Conservation (phyloP, 495 filamentous ascomycete species). For the Penicillium robsamsonii region DNA sequence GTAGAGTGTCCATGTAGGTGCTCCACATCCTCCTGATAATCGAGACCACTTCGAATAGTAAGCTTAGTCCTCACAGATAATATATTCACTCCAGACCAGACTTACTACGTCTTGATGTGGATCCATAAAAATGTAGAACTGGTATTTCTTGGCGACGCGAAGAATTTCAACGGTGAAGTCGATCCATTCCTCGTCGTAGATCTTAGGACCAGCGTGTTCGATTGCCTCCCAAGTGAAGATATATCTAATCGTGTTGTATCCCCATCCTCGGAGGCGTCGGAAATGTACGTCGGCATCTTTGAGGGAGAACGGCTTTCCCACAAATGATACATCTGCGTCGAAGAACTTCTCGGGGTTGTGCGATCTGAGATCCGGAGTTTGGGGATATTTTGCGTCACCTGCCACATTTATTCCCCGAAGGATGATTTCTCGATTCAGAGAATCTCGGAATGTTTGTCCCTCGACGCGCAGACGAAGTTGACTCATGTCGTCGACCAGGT, state of each 20-base stretch:
- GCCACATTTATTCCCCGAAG: conserved; percentile 70
- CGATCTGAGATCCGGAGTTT: conserved; percentile 74
- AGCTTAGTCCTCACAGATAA: background rate
- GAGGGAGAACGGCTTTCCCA: conserved; percentile 76
- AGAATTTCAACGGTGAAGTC: conserved; percentile 85
- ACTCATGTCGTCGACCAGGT: background rate
- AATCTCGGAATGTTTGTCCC: conserved; percentile 73
- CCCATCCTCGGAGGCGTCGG: conserved; percentile 74
- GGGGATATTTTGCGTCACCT: conserved; percentile 72
- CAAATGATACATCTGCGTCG: conserved; percentile 90
- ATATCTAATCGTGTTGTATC: conserved; percentile 94
- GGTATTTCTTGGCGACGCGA: conserved; percentile 79
- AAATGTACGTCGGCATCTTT: conserved; percentile 87
- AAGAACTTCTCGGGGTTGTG: conserved; percentile 79
- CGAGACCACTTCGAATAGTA: conserved; percentile 71
- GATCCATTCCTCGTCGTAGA: conserved; percentile 94
- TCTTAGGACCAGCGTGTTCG: conserved; percentile 85
- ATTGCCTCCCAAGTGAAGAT: conserved; percentile 99
- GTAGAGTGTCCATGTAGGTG: conserved; percentile 97
- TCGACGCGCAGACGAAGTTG: conserved; percentile 67
- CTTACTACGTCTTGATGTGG: conserved; percentile 93
- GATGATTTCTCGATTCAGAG: conserved; percentile 64
- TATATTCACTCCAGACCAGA: conserved; percentile 10
- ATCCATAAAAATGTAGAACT: conserved; percentile 96
- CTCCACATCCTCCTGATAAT: conserved; percentile 94